Evolutionary conservation across 2,329 filamentous ascomycete genomes (phyloP), one percentile per base, ranked within the genome.

Genomic region (Aspergillus vadensis): DNA sequence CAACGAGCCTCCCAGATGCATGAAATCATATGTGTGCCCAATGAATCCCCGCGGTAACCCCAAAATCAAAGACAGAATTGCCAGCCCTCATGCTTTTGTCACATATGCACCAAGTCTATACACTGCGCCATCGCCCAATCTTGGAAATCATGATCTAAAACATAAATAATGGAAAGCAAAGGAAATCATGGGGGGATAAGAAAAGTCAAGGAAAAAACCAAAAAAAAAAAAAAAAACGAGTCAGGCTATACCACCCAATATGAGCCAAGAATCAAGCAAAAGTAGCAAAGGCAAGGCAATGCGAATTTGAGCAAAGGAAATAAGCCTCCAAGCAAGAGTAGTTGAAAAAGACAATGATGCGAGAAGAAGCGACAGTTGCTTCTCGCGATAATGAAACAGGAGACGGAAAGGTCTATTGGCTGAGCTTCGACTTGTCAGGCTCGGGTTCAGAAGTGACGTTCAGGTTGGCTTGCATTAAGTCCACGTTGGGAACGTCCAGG

Each of bases 91-190:
- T 70, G 67, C 69, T 69, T 70, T 69, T 69, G 63, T 67, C 65
- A 67, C 67, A 72, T 54, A 74, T 74, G 71, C 72, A 73, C 71
- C 69, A 69, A 69, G 59, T 75, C 72, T 75, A 74, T 74, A 61
- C 71, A 66, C 66, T 73, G 72, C 73, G 72, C 73, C 73, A 61
- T 62, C 55, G 55, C 64, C 71, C 54, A 60, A 52, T 66, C 63
- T 70, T 66, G 58, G 12, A 63, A 61, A 59, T 68, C 67, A 67
- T 68, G 63, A 62, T 67, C 61, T 68, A 67, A 66, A 63, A 62
- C 41, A 60, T n/a, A 51, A 32, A 43, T 27, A 59, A 58, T 44
- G 61, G 57, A 62, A 55, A 44, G 38, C 32, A 14, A 36, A 14
- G 57, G 55, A 53, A 66, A 47, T 49, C 38, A 50, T 36, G 8